Evolutionary conservation across 2,329 filamentous ascomycete species (phyloP), one percentile per base, ranked within the genome.

Genomic region (Ophiostoma sp.): DNA sequence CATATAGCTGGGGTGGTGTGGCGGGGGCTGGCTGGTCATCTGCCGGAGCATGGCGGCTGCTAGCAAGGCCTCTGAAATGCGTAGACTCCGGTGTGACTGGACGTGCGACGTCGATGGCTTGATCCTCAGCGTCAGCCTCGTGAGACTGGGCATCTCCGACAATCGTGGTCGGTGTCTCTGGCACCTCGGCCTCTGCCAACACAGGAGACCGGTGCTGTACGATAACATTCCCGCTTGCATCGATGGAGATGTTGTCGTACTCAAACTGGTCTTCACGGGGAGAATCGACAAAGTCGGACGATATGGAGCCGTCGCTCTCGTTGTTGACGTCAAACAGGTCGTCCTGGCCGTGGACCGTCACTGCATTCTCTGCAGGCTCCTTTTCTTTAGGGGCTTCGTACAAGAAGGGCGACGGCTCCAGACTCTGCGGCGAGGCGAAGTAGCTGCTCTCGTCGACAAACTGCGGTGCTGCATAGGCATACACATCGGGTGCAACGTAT

Each of bases 261-360:
- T 66, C 65, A 1, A 41, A 38, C 4, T 65, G 58, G 16, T 27
- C 40, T 44, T 41, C 16, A 16, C 36, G 64, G 5, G 44, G 18
- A 6, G 49, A 60, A 12, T 66, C 36, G 3, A 36, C 38, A 7
- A 65, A 67, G 27, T 65, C 68, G 9, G 27, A 47, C 3, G 65
- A 49, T 6, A 58, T 67, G 27, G 55, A 60, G 27, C 55, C 55
- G 27, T 60, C 55, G 27, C 55, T 60, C 55, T 72, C 69, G 49
- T 70, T 67, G 49, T 66, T 66, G 41, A 71, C 70, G 2, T 78
- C 76, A 62, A 79, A 79, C 12, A 78, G 71, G 14, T 74, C 72
- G 8, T 78, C 75, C 6, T 77, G 73, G 6, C 77, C 78, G 8
- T 77, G 72, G 6, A 78, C 76, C 0, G 77, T 79, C n/a, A 73